Base-by-base conservation (phyloP, 805 yeast genomes). In the Candida palmyrensis region DNA sequence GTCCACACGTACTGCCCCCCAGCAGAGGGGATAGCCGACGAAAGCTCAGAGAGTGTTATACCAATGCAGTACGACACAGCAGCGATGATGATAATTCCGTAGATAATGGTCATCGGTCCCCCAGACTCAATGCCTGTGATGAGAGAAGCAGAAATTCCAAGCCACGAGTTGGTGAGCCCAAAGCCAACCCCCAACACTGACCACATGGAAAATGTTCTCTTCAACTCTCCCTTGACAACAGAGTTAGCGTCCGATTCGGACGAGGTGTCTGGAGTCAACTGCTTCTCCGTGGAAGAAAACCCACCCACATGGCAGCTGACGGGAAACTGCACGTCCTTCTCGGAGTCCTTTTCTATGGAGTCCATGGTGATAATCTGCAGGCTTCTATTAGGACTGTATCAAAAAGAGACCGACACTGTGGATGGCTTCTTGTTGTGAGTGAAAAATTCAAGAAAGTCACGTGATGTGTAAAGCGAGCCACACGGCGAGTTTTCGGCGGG, bases 1-100 rank as follows among this genome's bases (percentile, higher is more conserved):
- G 68, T 55, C 69, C 69, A 64, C 31, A 57, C 62, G 40, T 64
- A 62, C 47, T 62, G 71, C 36, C 68, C 69, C 2, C 69, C 69
- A 16, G 68, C 67, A 10, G 60, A 53, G 3, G 67, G 67, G 33
- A 58, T 60, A 14, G 68, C 66, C 24, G 58, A 49, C 7, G 67
- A 54, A 39, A 64, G 49, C 40, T 63, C 71, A 3, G 64, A 55
- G 26, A 64, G 53, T 5, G 68, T 53, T 35, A 56, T 52, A 13
- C 65, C 69, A 35, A 64, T 52, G 43, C 59, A 51, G 38, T 54
- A 50, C 14, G 67, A 60, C 28, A 64, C 49, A 37, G 41, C 44
- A 5, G 63, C 56, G 22, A 62, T 59, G 41, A 62, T 64, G 27
- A 64, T 49, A 39, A 64, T 61, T 12, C 69, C 69, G 39, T 61